Evolutionary conservation across 495 filamentous ascomycete genomes (phyloP), one percentile per base, ranked within the genome.

Genomic region (Peziza echinospora): DNA sequence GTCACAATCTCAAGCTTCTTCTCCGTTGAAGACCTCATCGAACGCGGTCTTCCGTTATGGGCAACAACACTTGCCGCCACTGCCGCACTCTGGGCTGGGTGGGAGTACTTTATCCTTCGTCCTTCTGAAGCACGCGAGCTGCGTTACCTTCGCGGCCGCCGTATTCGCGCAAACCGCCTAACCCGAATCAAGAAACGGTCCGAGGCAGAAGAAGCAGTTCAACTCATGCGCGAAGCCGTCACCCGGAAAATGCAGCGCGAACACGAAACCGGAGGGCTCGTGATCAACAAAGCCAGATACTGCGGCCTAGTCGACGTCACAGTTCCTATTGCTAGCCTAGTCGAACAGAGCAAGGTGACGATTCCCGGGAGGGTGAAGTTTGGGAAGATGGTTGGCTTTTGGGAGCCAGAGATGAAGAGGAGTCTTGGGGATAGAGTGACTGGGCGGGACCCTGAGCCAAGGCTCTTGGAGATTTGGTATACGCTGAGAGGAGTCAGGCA

Each of bases 181-280:
- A 53, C 63, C 40, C 56, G 74, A 6, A 62, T 64, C 0, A 54
- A 64, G 48, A 64, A 63, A 39, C 59, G 61, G 2, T 60, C 58
- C 5, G 69, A 73, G 44, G 73, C 71, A 26, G 60, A 62, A 43
- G 65, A 73, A 48, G 63, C 71, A 23, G 69, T 69, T 39, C 64
- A 65, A 44, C 52, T 76, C 26, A 70, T 77, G 64, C 49, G 50
- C 0, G 66, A 68, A 1, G 64, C 67, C 26, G 72, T 72, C 2
- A 64, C 60, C 50, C 56, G 62, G 17, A 62, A 66, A 17, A 71
- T 73, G 55, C 53, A 52, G 6, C 59, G 50, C 40, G 66, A 71
- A 51, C 49, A 57, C 11, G 49, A 57, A 44, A 39, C 24, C 3
- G 62, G 63, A 19, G 56, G 56, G 3, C 42, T 59, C 39, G 56